Evolutionary conservation across 1,139 yeast species (phyloP), one percentile per base, ranked within the genome.

Genomic region (Maudiozyma humilis): DNA sequence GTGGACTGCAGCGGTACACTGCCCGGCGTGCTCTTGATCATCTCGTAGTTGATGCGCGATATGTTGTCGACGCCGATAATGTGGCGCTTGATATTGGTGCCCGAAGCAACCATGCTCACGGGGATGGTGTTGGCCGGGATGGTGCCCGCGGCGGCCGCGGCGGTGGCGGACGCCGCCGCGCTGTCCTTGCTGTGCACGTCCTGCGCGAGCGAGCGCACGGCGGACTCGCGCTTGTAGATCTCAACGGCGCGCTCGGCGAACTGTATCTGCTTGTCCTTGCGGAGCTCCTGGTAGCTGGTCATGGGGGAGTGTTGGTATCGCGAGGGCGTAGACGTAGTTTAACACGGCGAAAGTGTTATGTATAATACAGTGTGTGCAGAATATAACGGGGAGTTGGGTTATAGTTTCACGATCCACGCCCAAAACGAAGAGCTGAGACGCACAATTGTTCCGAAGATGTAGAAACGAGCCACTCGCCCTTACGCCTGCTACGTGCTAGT

Each of bases 11-110:
- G 37, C 35, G 41, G 20, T 40, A 59, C 40, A 32, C 55, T 59
- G 5, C 65, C 65, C 1, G 65, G 65, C 12, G 56, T 47, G 36
- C 53, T 60, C 45, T 57, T 60, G 19, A 62, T 54, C 55, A 59
- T 55, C 44, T 62, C 65, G 42, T 62, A 62, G 46, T 60, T 62
- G 19, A 62, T 60, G 47, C 52, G 54, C 7, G 62, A 55, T 18
- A 55, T 54, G 43, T 60, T 63, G 38, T 60, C 65, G 2, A 62
- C 61, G 23, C 50, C 51, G 12, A 62, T 43, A 4, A 60, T 60
- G 44, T 60, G 64, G 38, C 64, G 47, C 41, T 57, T 60, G 42
- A 50, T 52, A 35, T 49, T 50, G 8, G 27, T 23, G 25, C 48
- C 51, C 27, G 48, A 53, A 15, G 31, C 27, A 5, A 13, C 15